Conservation (phyloP, 1,284 basidiomycete species). For the Filobasidium uniguttulatum region DNA sequence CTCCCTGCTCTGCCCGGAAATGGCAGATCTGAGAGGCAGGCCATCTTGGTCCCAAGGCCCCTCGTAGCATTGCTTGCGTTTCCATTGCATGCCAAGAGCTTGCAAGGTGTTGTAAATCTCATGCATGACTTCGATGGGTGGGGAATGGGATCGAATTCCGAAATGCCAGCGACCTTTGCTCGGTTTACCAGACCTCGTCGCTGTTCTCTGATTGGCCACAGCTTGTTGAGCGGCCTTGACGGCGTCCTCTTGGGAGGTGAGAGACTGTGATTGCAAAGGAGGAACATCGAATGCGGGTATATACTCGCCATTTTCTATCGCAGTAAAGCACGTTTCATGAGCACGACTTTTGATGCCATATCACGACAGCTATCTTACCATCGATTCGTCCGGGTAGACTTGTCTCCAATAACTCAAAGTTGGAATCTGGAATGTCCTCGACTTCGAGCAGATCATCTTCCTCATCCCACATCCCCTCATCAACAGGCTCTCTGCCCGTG, state of each 20-base stretch:
- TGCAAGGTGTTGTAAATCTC: slow-evolving; percentile 93
- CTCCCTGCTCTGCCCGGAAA: slow-evolving; percentile 27
- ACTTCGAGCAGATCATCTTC: slow-evolving; percentile 48
- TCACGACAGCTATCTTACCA: slow-evolving; percentile 18
- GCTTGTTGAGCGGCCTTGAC: slow-evolving; percentile 30
- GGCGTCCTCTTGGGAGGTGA: slow-evolving; percentile 24
- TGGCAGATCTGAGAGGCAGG: slow-evolving; percentile 20
- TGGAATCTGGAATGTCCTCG: slow-evolving; percentile 44
- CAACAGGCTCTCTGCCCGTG: not conserved
- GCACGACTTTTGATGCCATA: not conserved
- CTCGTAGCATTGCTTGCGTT: slow-evolving; percentile 45
- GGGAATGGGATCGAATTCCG: slow-evolving; percentile 84
- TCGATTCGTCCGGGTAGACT: slow-evolving; percentile 50
- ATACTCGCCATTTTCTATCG: slow-evolving; percentile 13
- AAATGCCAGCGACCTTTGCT: slow-evolving; percentile 82
- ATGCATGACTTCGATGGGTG: slow-evolving; percentile 98
- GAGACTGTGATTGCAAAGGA: slow-evolving; percentile 13
- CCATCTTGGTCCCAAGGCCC: slow-evolving; percentile 54
- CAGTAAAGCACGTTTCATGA: not conserved
- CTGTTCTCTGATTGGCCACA: slow-evolving; percentile 7
- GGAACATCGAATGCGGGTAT: slow-evolving; percentile 11
- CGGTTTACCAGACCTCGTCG: slow-evolving; percentile 22
- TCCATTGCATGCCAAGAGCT: slow-evolving; percentile 93
- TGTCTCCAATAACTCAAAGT: slow-evolving; percentile 72
- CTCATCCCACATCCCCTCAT: slow-evolving; percentile 40